Evolutionary conservation across 2,329 filamentous ascomycete species (phyloP).

Genomic region (Trichoderma sp.): DNA sequence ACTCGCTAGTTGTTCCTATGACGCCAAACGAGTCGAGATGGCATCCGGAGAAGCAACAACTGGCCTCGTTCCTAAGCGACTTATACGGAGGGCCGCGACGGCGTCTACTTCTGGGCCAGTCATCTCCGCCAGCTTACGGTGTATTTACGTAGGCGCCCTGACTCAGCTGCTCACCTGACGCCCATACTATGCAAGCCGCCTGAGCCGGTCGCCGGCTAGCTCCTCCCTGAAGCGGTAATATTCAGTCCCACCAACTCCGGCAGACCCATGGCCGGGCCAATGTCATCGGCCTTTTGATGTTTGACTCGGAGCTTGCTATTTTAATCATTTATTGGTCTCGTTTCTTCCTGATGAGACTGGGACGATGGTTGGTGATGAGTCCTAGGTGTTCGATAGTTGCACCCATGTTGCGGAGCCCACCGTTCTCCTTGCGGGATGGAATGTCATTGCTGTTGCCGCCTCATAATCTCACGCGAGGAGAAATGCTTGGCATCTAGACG

Average conservation of each 20-base stretch:
- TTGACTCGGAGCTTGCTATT: not conserved
- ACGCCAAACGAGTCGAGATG: not conserved
- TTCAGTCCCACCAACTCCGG: conserved; percentile 2
- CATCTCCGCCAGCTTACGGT: conserved; percentile 9
- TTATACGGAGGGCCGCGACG: not conserved
- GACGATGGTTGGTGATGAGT: not conserved
- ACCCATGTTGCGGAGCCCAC: not conserved
- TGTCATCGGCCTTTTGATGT: not conserved
- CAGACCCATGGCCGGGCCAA: not conserved
- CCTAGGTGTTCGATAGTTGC: not conserved
- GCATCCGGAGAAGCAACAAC: not conserved
- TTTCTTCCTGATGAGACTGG: not conserved
- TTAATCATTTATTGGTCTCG: not conserved
- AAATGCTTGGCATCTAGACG: not conserved
- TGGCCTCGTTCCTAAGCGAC: not conserved
- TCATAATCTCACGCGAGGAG: not conserved
- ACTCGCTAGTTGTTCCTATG: not conserved
- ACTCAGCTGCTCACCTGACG: conserved; percentile 24
- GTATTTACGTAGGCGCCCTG: conserved; percentile 10
- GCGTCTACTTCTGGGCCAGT: conserved; percentile 1
- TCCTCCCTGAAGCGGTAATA: conserved; percentile 5
- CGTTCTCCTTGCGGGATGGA: not conserved
- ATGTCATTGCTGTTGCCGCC: conserved; percentile 7
- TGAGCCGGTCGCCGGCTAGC: conserved; percentile 2
- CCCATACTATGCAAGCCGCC: conserved; percentile 20